These are phyloP conservation scores for Phytophthora sansomeana DNA, from an alignment of 352 stramenopile genomes.

Conservation along the genomic window DNA sequence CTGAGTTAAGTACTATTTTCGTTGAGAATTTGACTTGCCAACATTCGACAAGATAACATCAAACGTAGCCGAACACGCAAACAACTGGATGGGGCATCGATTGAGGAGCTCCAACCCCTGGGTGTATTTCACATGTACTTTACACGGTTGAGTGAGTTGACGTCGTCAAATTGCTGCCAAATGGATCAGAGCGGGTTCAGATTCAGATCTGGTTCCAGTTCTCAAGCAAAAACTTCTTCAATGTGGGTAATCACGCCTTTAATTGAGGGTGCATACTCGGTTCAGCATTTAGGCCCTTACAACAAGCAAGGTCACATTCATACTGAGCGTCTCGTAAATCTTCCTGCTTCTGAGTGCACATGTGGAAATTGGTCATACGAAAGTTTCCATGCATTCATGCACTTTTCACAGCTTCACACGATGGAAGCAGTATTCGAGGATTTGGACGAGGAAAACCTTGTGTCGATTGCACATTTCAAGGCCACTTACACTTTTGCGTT, in stretches of 20 bases:
- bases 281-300: not conserved
- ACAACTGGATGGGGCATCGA: too few species aligned
- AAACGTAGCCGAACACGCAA: too few species aligned
- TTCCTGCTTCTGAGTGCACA: conserved; percentile 1
- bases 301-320: not conserved
- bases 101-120: not conserved
- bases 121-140: conserved; percentile 10
- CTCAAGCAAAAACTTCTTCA: not conserved
- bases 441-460: not conserved
- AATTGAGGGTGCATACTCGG: not conserved
- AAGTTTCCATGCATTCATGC: conserved; percentile 10
- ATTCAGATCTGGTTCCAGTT: not conserved
- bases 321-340: conserved; percentile 2
- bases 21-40: conserved; percentile 3
- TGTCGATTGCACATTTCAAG: conserved; percentile 8
- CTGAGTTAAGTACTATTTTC: conserved; percentile 12
- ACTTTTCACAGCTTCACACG: conserved; percentile 2
- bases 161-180: not conserved
- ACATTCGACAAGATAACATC: not conserved
- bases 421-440: not conserved
- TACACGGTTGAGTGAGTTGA: not conserved
- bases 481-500: conserved; percentile 7
- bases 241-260: not conserved
- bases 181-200: not conserved
- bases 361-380: conserved; percentile 5